Base-by-base conservation (phyloP, 1,284 basidiomycete genomes). In the Agroathelia rolfsii region DNA sequence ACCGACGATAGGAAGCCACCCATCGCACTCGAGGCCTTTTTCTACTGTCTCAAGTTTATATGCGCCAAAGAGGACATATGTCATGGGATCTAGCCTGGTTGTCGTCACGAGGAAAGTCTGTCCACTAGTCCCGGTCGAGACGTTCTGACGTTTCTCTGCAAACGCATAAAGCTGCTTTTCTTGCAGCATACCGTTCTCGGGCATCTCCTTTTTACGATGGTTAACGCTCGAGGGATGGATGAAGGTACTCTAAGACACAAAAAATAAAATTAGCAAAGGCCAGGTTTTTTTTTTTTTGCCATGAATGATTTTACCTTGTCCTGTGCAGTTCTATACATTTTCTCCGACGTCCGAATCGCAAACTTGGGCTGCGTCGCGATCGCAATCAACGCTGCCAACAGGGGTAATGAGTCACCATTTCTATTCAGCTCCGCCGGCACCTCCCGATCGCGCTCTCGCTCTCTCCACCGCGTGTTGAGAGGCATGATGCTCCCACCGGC, bases 311-410 rank as follows among this genome's bases (percentile, higher is more conserved):
- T 41, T 42, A 92, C 89, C 73, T 87, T 93, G 50, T 97, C 93
- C 46, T 79, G 74, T 11, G 74, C 67, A 3, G 93, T 96, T 14
- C 88, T 69, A 45, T 81, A 80, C 1, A 65, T 66, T 51, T 70
- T 80, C 31, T 83, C 79, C 5, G 75, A 72, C n/a, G 72, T 76
- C 22, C 83, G 66, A 34, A 96, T 74, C 2, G 87, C 92, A 59
- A 92, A 95, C 55, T 95, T 94, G n/a, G 93, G 93, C 44, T 92
- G 88, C 0, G 75, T 76, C 0, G 88, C 87, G 34, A 89, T 74
- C 3, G 90, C 77, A 44, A 96, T 83, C 34, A 97, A 64, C 2
- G 84, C 88, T 8, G 85, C 78, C 12, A 95, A 62, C n/a, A 96
- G 56, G 10, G 93, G 83, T 5, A 79, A 55, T 24, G 78, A 86